Evolutionary conservation across 192 early-diverging fungal species (phyloP), one percentile per base, ranked within the genome.

Genomic region (Blastocladiella britannica): DNA sequence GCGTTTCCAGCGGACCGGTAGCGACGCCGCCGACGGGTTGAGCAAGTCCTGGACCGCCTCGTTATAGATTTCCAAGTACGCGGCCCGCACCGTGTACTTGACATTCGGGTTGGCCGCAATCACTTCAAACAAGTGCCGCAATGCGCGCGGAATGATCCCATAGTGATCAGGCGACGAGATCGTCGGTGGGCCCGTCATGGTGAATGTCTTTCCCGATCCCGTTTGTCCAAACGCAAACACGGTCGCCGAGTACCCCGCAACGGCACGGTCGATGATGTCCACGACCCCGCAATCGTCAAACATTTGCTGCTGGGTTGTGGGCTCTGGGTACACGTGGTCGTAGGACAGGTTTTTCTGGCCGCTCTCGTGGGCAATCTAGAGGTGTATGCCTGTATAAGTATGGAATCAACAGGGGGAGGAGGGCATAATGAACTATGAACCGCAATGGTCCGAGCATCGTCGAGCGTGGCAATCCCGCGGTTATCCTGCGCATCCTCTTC

Each of bases 161-260:
- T 58, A 31, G 7, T 54, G 43, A 0, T 61, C 53, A 4, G 59
- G 58, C 23, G 56, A 12, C 20, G 26, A 59, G 26, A 31, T 31
- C 26, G 55, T 59, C 12, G 67, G 72, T n/a, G n/a, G n/a, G 25
- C 76, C 76, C 7, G 76, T 78, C n/a, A 75, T 70, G 25, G 76
- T 78, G 59, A 68, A 78, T 26, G 70, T 78, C 53, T 78, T 78
- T 0, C 76, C 76, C 52, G 61, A 65, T 1, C 76, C 76, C 5
- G 76, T 78, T 54, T 78, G 73, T 4, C 76, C 76, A 66, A 74
- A 78, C 7, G 76, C 72, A 59, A 78, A 78, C 4, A 78, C 53
- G 1, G 76, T 76, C 18, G 70, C 67, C 7, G 73, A 65, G 54
- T 62, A 75, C 63, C 76, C 76, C 5, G 73, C 65, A 4, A 78